Evolutionary conservation across 805 yeast species (phyloP), one percentile per base, ranked within the genome.

Genomic region (Lipomyces orientalis): DNA sequence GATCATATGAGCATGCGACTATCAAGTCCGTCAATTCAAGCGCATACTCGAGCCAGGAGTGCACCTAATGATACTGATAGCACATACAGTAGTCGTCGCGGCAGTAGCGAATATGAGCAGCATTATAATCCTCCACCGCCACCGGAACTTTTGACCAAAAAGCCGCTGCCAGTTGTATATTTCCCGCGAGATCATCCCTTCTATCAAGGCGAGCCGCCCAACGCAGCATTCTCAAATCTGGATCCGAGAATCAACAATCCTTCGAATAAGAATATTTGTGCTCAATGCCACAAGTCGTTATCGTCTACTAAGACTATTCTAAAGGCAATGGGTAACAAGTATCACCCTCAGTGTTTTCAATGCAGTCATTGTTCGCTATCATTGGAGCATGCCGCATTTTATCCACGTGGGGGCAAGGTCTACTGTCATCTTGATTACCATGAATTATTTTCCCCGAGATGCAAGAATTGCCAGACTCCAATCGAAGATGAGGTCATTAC

Each of bases 401-500:
- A 63, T 35, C 66, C 69, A 2, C 67, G 59, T 34, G 69, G 71
- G 5, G 73, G 66, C 16, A 58, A 46, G 54, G 63, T 80, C 70
- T 71, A 79, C 68, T 65, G 80, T 74, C 69, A 77, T 73, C 60
- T 76, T 12, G 80, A 77, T 58, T 77, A 74, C 59, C 79, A 77
- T 49, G 74, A 76, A 58, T 61, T 69, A 54, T 77, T 75, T 60
- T 74, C 77, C 2, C 75, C 78, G 1, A 67, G 70, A 49, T 77
- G 80, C 66, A 71, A 66, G 16, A 64, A 75, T 58, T 77, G 80
- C 65, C 31, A 67, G 8, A 74, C 75, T 9, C 75, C 78, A 14
- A 75, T 77, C 29, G 79, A 77, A 51, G 68, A 68, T 4, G 67
- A 75, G 46, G 77, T 73, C 14, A 69, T 77, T 12, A 65, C 63